Evolutionary conservation across 345 rosid species (phyloP).

Genomic region (Aurinia saxatilis): DNA sequence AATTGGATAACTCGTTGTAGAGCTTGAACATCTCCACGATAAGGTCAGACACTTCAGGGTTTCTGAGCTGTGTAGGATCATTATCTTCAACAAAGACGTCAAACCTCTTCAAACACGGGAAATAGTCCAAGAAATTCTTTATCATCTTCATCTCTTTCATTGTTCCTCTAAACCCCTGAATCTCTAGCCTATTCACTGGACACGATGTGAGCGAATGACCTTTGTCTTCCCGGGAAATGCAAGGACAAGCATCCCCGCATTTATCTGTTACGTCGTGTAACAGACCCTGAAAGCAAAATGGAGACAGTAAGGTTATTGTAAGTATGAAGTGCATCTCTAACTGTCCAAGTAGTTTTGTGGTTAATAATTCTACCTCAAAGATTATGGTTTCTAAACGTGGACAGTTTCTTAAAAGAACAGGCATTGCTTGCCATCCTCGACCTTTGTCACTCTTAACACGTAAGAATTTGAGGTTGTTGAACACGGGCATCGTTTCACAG

Average conservation of each 20-base stretch:
- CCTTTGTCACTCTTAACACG: background rate
- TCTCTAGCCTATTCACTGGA: background rate
- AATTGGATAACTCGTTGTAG: background rate
- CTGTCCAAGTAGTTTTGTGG: no score
- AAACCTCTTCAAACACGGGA: background rate
- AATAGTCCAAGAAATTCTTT: background rate
- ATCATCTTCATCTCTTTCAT: background rate
- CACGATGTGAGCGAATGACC: background rate
- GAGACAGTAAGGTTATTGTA: background rate
- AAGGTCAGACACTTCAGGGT: background rate
- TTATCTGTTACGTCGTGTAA: background rate
- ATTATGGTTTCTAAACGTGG: background rate
- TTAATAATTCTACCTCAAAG: background rate
- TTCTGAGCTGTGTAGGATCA: background rate
- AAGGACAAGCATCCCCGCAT: background rate
- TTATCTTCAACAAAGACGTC: background rate
- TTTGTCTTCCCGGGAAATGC: background rate
- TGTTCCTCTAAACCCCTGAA: background rate
- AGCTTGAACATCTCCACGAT: background rate
- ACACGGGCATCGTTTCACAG: no score
- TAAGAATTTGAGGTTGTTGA: conserved; percentile 10
- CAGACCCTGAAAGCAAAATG: background rate
- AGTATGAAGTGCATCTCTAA: no score
- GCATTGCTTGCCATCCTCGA: conserved; percentile 16
- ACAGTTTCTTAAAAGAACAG: background rate